Evolutionary conservation across 1,139 yeast species (phyloP), one percentile per base, ranked within the genome.

Genomic region (Magnusiomyces tetraspermus): DNA sequence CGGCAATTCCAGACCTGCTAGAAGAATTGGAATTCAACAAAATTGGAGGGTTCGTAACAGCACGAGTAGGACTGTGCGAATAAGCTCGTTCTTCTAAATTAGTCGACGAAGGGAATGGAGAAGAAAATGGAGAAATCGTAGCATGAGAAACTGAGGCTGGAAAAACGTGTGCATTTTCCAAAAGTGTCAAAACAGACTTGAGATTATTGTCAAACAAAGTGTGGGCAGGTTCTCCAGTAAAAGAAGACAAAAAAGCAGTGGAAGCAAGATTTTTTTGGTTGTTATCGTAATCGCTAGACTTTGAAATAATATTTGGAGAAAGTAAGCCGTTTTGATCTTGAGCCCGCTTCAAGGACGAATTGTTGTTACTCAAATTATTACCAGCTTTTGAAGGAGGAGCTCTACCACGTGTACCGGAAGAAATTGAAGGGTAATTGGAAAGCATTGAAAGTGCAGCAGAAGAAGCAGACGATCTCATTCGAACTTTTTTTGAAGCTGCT

Each of bases 391-490:
- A 41, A 19, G 31, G 10, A 23, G 45, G 45, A 8, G n/a, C 19
- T 5, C 45, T 17, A 10, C 31, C 13, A n/a, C 31, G 22, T 5
- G 31, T 15, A 8, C 31, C 31, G n/a, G 45, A 23, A 38, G 42
- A 6, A 5, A 38, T 38, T 17, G 42, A 17, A 4, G 60, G 53
- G 44, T 56, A 52, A 53, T 59, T 61, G 31, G 59, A 57, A 33
- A 63, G 55, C 55, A 63, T 57, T 21, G 66, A 61, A 44, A 63
- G 54, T 5, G 67, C 62, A 8, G 64, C 65, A 2, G 65, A 59
- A 15, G 65, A 61, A 4, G 64, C 60, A 8, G 64, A 59, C 26
- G 63, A 56, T 24, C 62, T 56, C 22, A 60, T 55, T 37, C 52
- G 56, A 19, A 51, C 31, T 19, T 48, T 23, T 31, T 40, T 31